Evolutionary conservation across 139 green algal genomes (phyloP).

Genomic region (Chlamydomonas incerta): DNA sequence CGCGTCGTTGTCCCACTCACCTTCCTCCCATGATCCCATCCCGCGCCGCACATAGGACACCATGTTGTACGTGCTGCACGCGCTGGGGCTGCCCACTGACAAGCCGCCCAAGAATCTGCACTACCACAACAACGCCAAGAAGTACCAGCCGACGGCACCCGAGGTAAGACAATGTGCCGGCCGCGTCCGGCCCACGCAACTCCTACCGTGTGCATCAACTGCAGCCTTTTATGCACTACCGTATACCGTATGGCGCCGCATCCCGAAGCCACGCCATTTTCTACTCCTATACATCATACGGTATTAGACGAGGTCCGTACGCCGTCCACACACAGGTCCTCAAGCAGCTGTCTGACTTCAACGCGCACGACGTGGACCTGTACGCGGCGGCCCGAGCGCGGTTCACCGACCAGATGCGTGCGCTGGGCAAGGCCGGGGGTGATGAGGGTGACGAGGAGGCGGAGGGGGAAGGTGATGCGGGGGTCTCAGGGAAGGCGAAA

Average conservation of each 20-base stretch:
- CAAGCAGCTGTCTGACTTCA: not conserved
- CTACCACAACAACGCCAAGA: slow-evolving; percentile 40
- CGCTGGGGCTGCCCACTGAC: slow-evolving; percentile 6
- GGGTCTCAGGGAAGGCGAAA: too few species aligned
- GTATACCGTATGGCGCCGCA: too few species aligned
- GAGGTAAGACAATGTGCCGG: not conserved
- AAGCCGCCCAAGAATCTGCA: slow-evolving; percentile 27
- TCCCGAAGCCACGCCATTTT: too few species aligned
- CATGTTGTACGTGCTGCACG: slow-evolving; percentile 38
- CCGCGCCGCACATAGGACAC: slow-evolving; percentile 16
- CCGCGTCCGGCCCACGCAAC: too few species aligned
- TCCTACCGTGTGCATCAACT: too few species aligned
- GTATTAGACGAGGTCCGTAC: too few species aligned
- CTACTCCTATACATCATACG: too few species aligned
- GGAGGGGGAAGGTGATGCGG: not conserved
- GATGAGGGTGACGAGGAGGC: not conserved
- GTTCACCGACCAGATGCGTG: slow-evolving; percentile 10
- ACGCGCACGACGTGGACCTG: slow-evolving; percentile 15
- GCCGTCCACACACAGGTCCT: not conserved
- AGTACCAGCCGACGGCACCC: slow-evolving; percentile 9
- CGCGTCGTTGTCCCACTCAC: too few species aligned
- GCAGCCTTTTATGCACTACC: too few species aligned
- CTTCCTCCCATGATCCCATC: too few species aligned
- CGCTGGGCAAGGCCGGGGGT: not conserved
- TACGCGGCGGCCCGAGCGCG: slow-evolving; percentile 4